phyloP scores from a whole-genome alignment of 2,329 filamentous ascomycete species.

The Ascochyta pisi region DNA sequence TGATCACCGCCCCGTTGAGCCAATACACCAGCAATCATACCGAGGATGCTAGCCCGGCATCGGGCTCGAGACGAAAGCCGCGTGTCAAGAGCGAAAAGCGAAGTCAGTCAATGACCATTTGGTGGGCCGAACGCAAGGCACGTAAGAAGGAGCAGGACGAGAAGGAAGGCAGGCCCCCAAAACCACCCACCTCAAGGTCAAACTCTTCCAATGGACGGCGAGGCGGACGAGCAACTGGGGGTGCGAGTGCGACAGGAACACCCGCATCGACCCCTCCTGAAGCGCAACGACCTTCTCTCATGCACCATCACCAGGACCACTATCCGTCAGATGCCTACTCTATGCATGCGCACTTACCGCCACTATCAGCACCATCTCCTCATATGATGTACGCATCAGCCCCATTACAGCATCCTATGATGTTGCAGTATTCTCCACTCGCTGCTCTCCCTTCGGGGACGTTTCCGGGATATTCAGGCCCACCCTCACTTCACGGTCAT shows the following conservation, averaged over 20 bases:
- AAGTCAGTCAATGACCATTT: constrained; percentile 54
- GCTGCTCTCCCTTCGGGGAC: constrained; percentile 33
- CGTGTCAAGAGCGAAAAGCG: constrained; percentile 54
- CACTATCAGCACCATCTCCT: constrained; percentile 29
- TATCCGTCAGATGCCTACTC: constrained; percentile 30
- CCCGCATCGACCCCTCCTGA: constrained; percentile 27
- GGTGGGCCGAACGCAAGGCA: constrained; percentile 55
- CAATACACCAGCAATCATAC: constrained; percentile 40
- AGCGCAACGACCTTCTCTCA: constrained; percentile 25
- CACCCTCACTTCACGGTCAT: constrained; percentile 24
- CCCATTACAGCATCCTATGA: constrained; percentile 31
- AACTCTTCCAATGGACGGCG: constrained; percentile 34
- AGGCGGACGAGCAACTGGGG: constrained; percentile 29
- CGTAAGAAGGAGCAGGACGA: constrained; percentile 44
- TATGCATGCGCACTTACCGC: constrained; percentile 22
- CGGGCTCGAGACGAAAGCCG: constrained; percentile 43
- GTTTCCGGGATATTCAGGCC: constrained; percentile 23
- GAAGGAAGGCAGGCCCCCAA: constrained; percentile 31
- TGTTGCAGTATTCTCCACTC: constrained; percentile 38
- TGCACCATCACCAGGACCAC: constrained; percentile 25
- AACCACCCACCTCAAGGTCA: constrained; percentile 30
- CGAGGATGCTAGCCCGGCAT: constrained; percentile 36
- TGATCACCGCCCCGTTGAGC: constrained; percentile 44
- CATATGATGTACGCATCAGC: constrained; percentile 30
- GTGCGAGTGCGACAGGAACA: constrained; percentile 27